Evolutionary conservation across 805 yeast species (phyloP), one percentile per base, ranked within the genome.

Genomic region (Pichia cabralensis): DNA sequence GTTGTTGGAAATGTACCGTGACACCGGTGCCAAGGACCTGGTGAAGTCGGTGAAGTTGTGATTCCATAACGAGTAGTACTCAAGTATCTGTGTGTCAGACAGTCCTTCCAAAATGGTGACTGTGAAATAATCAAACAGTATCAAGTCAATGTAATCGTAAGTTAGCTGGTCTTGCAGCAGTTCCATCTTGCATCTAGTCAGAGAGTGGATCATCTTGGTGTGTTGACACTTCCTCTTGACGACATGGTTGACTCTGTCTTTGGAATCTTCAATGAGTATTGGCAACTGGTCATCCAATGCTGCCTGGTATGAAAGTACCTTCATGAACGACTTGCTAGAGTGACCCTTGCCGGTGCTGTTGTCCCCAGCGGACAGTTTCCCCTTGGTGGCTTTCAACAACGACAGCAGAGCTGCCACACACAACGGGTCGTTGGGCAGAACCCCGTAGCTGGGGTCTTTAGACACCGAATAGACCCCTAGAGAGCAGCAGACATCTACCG

Each of bases 211-310:
- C 6, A 59, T 45, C 0, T 57, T 46, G 3, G 63, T 49, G 5
- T 63, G 53, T 39, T 71, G 56, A 8, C 63, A 49, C 18, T 52
- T 49, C 31, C 69, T 53, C 29, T 44, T 55, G 2, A 53, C 44
- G 18, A 47, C 43, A 9, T 53, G 43, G 6, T 28, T 23, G 19
- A 41, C 50, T 31, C 56, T 69, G 43, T 51, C 45, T 12, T 54
- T 44, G 18, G 47, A 57, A 42, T 66, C 75, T 45, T 77, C 84
- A 2, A 77, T 55, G 10, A 74, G 55, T 1, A 76, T 53, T 0
- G 85, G 85, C 14, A 78, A 49, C 15, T 65, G 62, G 11, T 66
- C 65, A 37, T 65, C 62, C 2, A 65, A 58, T 1, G 78, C 58
- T 2, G 77, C 71, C 27, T 64, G 62, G 34, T 64, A 62, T 1